Base-by-base conservation (phyloP, 306 rosid genomes). In the Corylus heterophylla region DNA sequence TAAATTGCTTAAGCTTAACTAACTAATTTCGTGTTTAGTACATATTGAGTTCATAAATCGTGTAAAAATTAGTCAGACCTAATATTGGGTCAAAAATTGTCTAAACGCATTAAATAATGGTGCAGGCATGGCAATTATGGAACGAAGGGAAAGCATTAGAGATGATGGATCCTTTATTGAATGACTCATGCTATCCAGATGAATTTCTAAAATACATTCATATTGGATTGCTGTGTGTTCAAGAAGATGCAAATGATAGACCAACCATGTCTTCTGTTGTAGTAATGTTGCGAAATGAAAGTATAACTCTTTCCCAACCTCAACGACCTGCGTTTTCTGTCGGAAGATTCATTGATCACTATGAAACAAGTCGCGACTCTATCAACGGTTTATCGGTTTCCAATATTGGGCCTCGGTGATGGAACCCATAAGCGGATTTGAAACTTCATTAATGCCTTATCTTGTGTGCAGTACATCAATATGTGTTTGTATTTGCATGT, bases 181-280 rank as follows among this genome's bases (percentile, higher is more conserved):
- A 25, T 63, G 85, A 78, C 37, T 78, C 85, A 37, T 87, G 82
- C 76, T 75, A 17, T 7, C 63, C 1, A 74, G 85, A 74, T 44
- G 69, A 84, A 66, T 85, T 82, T 67, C n/a, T 84, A 29, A 77
- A 71, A 85, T 80, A 47, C 80, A 58, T 85, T 83, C 71, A 84
- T 20, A 83, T 87, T 71, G 88, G 88, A 27, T 37, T 87, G n/a
- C 47, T 86, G 0, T 89, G 92, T 73, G 90, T 79, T 54, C 92
- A 89, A 82, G 90, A 77, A 79, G 86, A 85, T 74, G 82, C 92
- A 67, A 76, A 74, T 63, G 82, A 79, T 12, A 85, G 88, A 69
- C 92, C 92, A 68, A 85, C 84, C 72, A 87, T 89, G 88, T 87
- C 90, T 29, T 79, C 74, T 2, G 78, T 85, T 27, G 88, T 85